These are phyloP conservation scores for Pleurotus citrinopileatus DNA, from an alignment of 768 basidiomycete genomes.

Conservation along the genomic window DNA sequence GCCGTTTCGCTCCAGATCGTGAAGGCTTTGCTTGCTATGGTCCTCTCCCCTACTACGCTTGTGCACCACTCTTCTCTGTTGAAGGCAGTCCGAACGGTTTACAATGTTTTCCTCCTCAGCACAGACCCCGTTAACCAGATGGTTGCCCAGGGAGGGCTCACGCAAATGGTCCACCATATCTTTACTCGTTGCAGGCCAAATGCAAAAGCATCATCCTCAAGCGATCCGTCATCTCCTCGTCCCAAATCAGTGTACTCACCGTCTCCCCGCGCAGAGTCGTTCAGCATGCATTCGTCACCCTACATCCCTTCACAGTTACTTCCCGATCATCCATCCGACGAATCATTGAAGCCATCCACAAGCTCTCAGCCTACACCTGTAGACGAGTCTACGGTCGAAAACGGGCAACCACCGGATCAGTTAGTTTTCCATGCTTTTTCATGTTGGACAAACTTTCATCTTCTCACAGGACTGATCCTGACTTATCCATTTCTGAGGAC, in stretches of 20 bases:
- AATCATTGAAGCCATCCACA: background rate
- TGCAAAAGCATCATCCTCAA: slow-evolving; percentile 19
- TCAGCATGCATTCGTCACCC: slow-evolving; percentile 8
- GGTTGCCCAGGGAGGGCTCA: slow-evolving; percentile 96
- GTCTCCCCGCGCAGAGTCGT: slow-evolving; percentile 13
- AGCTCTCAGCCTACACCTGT: background rate
- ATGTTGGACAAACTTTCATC: background rate
- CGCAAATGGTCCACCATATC: slow-evolving; percentile 97
- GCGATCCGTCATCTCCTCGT: slow-evolving; percentile 18
- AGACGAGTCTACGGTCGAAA: background rate
- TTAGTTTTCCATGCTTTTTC: background rate
- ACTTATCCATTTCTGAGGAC: slow-evolving; percentile 21
- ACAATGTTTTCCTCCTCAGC: slow-evolving; percentile 95
- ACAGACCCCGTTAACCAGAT: slow-evolving; percentile 91
- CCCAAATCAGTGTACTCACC: slow-evolving; percentile 11
- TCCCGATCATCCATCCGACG: background rate
- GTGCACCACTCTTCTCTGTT: slow-evolving; percentile 96
- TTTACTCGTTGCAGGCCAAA: slow-evolving; percentile 74
- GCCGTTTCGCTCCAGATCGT: slow-evolving; percentile 95
- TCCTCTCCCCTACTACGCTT: slow-evolving; percentile 81
- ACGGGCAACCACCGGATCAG: background rate
- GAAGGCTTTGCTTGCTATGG: slow-evolving; percentile 86
- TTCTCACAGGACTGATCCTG: slow-evolving; percentile 11
- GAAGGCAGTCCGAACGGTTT: slow-evolving; percentile 96
- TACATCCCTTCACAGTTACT: background rate